Evolutionary conservation across 306 rosid species (phyloP), one percentile per base, ranked within the genome.

Genomic region (Quercus robur): DNA sequence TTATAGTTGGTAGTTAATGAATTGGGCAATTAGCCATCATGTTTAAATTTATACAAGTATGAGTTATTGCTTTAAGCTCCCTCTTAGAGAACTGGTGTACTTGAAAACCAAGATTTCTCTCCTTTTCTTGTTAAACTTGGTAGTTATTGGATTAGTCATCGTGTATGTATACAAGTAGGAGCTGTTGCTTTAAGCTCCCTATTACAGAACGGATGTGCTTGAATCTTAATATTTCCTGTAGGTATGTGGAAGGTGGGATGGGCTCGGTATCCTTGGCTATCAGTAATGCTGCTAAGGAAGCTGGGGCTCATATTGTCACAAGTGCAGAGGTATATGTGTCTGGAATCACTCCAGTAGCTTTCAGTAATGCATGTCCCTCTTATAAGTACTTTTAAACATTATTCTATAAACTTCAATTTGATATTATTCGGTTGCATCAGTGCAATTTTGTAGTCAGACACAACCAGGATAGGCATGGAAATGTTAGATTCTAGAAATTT

Each of bases 161-260:
- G 1, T 31, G 6, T 18, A 8, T 3, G 18, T 31, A 31, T 66
- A 31, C 49, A 30, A 31, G 23, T 7, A 66, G 18, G 71, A 66
- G 46, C 19, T 31, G 4, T 66, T 66, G 41, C 71, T 30, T 15
- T 31, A 64, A 7, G 46, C 69, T 67, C 11, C 58, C 52, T 46
- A 51, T 25, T 54, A 59, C 23, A 66, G 71, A 3, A 64, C 46
- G 3, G 70, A 41, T 64, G 62, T 55, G 14, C 5, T n/a, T 19
- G 33, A 61, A 38, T 17, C 26, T 78, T 70, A 58, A 71, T 63
- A 1, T 87, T 87, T 76, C 51, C 56, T 77, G 74, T 73, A 95
- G 99, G 70, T 86, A 91, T 75, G 99, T 93, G 76, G 99, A 95
- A 90, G 99, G 99, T 81, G 99, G 99, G 83, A 95, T 95, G 99